A percentile compares a stretch with the other conserved stretches of the same genome.
Evolutionary conservation across 106 monocot species (phyloP).

Genomic region (Platanthera guangdongensis): DNA sequence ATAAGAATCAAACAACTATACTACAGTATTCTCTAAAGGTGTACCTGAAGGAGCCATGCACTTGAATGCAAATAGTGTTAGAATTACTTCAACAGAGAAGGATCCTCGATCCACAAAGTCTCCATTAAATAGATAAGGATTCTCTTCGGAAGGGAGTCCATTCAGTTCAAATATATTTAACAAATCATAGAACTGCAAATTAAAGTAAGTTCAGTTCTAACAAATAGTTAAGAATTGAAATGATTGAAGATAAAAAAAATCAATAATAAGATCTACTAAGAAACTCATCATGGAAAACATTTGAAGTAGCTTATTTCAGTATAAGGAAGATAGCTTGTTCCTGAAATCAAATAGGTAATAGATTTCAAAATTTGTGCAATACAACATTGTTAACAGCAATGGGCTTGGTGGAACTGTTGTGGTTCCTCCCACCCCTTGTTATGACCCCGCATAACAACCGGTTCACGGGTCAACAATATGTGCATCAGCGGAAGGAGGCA

Average conservation of each 20-base stretch:
- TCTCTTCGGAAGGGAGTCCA: slow-evolving; percentile 92
- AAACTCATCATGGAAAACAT: background rate
- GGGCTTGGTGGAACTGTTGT: background rate
- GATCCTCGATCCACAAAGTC: slow-evolving; percentile 98
- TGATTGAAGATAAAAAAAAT: background rate
- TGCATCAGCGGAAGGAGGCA: too few relatives aligned
- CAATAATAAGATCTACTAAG: background rate
- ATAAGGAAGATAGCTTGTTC: background rate
- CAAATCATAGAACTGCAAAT: slow-evolving; percentile 85
- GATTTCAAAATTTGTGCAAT: background rate
- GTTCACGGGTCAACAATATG: too few relatives aligned
- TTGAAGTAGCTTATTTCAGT: background rate
- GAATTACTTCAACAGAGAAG: slow-evolving; percentile 94
- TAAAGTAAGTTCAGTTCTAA: slow-evolving; percentile 10
- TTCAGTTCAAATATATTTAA: slow-evolving; percentile 95
- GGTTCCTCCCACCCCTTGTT: too few relatives aligned
- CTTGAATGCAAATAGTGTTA: slow-evolving; percentile 91
- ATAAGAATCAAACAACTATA: background rate
- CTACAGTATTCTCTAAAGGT: background rate
- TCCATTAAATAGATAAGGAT: slow-evolving; percentile 98
- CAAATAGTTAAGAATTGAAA: background rate
- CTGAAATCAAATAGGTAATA: background rate
- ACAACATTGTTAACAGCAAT: background rate
- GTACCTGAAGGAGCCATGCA: slow-evolving; percentile 92
- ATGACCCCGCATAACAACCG: too few relatives aligned